These are phyloP conservation scores for Coemansia pectinata DNA, from an alignment of 192 early-diverging fungal species.

Conservation along the genomic window DNA sequence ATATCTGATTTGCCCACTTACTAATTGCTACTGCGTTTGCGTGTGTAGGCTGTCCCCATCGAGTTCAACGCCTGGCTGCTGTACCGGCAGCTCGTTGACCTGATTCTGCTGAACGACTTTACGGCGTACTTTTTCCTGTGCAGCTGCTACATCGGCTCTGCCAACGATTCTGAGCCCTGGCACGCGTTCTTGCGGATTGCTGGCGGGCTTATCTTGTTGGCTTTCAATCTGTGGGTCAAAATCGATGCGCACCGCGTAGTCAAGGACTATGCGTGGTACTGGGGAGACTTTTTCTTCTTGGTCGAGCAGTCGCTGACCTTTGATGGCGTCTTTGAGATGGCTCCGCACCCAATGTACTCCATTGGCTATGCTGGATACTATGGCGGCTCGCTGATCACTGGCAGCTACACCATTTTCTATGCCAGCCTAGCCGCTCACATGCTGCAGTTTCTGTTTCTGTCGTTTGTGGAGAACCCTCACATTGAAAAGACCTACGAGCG, in stretches of 20 bases:
- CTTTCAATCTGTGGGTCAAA: slow-evolving; percentile 96
- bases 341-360: slow-evolving; percentile 99
- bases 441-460: slow-evolving; percentile 86
- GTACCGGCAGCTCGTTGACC: slow-evolving; percentile 89
- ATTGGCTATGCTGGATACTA: slow-evolving; percentile 98
- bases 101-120: slow-evolving; percentile 94
- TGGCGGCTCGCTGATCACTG: slow-evolving; percentile 87
- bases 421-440: slow-evolving; percentile 86
- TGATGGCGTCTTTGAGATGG: slow-evolving; percentile 95
- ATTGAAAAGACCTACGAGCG: slow-evolving; percentile 68
- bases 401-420: slow-evolving; percentile 89
- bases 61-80: slow-evolving; percentile 98
- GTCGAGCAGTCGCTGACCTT: slow-evolving; percentile 88
- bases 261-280: slow-evolving; percentile 99
- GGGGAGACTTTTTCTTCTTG: slow-evolving; percentile 99
- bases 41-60: slow-evolving; percentile 65
- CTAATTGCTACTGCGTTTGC: not conserved
- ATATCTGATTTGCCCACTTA: not conserved
- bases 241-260: slow-evolving; percentile 93
- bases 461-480: slow-evolving; percentile 90
- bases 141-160: slow-evolving; percentile 74
- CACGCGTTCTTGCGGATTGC: slow-evolving; percentile 72
- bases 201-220: slow-evolving; percentile 76
- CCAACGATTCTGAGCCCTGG: slow-evolving; percentile 57
- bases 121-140: slow-evolving; percentile 83